Conservation (phyloP, 2,329 filamentous ascomycete genomes). For the Aureobasidium melanogenum region DNA sequence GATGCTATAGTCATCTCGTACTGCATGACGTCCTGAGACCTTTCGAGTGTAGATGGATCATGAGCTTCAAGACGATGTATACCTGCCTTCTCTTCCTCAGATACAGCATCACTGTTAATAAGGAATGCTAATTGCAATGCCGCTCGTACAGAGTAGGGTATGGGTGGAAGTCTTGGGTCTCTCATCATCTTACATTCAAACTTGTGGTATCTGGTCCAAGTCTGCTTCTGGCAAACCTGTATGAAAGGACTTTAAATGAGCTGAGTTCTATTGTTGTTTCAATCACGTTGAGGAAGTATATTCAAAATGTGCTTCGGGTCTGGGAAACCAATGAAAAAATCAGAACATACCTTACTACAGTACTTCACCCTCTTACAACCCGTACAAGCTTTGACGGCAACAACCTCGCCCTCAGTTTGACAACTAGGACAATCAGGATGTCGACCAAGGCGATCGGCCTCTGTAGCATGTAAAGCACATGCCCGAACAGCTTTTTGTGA, state of each 20-base stretch:
- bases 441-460: not conserved
- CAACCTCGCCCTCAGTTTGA: slow-evolving; percentile 13
- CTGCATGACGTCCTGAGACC: not conserved
- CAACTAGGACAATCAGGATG: not conserved
- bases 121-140: slow-evolving; percentile 46
- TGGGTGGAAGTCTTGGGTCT: slow-evolving; percentile 21
- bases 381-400: slow-evolving; percentile 44
- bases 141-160: slow-evolving; percentile 49
- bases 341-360: slow-evolving; percentile 44
- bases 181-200: slow-evolving; percentile 50
- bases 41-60: not conserved
- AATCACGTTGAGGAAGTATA: not conserved
- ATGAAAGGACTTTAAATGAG: not conserved
- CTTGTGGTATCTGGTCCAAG: slow-evolving; percentile 53
- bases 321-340: not conserved
- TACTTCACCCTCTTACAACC: slow-evolving; percentile 51
- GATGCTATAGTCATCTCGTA: not conserved
- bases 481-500: slow-evolving; percentile 24
- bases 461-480: slow-evolving; percentile 14
- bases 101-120: slow-evolving; percentile 29
- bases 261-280: not conserved
- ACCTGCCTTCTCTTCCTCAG: slow-evolving; percentile 33
- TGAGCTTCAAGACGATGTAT: slow-evolving; percentile 30
- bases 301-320: not conserved
- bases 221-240: slow-evolving; percentile 49